Conservation (phyloP, 306 rosid species). For the Glycyrrhiza uralensis region DNA sequence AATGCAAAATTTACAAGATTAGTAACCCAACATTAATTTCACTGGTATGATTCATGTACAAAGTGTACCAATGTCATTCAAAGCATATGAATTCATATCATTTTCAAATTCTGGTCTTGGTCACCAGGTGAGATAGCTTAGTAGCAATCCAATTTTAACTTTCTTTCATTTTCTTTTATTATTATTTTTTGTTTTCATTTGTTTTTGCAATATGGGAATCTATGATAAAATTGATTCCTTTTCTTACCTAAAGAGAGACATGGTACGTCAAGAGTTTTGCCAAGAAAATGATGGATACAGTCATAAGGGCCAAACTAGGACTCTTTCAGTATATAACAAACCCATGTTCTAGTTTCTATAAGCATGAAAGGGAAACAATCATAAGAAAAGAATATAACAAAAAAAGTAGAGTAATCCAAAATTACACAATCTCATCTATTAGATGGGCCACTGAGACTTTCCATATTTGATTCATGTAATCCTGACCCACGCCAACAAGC, state of each 20-base stretch:
- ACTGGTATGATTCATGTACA: background rate
- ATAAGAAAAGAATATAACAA: constrained; percentile 19
- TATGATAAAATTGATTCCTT: background rate
- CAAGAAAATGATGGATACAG: constrained; percentile 25
- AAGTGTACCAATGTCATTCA: background rate
- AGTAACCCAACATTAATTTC: constrained; percentile 18
- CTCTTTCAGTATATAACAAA: constrained; percentile 15
- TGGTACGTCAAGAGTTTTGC: constrained; percentile 7
- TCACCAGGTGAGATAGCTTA: background rate
- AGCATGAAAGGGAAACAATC: constrained; percentile 25
- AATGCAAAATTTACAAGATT: constrained; percentile 20
- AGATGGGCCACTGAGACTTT: constrained; percentile 28
- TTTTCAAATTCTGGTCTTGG: constrained; percentile 8
- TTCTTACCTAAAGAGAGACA: constrained; percentile 8
- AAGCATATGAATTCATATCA: background rate
- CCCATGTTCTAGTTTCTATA: constrained; percentile 23
- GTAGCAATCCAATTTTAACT: background rate
- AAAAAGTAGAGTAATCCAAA: constrained; percentile 30
- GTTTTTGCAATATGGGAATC: background rate
- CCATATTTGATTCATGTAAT: background rate
- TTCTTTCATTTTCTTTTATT: background rate
- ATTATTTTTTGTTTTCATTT: background rate
- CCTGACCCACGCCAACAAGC: constrained; percentile 28
- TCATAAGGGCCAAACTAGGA: background rate
- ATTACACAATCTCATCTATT: constrained; percentile 3